Conservation (phyloP, 306 rosid species). For the Vigna mungo region DNA sequence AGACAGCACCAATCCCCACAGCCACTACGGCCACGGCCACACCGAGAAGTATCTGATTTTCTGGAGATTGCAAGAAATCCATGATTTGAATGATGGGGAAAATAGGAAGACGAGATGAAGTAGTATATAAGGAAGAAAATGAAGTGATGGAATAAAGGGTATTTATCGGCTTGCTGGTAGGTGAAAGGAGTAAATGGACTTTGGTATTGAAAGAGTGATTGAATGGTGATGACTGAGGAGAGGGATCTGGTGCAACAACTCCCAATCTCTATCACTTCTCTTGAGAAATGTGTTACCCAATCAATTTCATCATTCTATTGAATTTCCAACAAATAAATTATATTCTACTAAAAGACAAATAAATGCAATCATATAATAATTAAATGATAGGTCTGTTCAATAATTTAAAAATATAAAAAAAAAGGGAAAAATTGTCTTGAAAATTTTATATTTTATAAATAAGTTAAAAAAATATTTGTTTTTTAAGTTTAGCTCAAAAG, state of each 20-base stretch:
- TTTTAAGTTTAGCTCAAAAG: too few relatives aligned
- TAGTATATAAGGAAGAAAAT: background rate
- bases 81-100: slow-evolving; percentile 42
- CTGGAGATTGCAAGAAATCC: slow-evolving; percentile 65
- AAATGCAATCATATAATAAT: background rate
- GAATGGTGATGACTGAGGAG: background rate
- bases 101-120: background rate
- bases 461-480: too few relatives aligned
- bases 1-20: slow-evolving; percentile 62
- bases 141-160: background rate
- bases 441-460: too few relatives aligned
- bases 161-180: slow-evolving; percentile 30
- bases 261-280: background rate
- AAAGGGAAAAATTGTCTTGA: too few relatives aligned
- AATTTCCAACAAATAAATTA: background rate
- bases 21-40: slow-evolving; percentile 64
- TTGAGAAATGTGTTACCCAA: background rate
- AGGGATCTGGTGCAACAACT: slow-evolving; percentile 46
- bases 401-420: too few relatives aligned
- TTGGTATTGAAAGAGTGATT: background rate
- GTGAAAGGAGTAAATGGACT: slow-evolving; percentile 26
- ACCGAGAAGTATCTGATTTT: slow-evolving; percentile 65
- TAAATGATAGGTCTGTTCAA: background rate
- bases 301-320: background rate
- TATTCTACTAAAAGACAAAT: too few relatives aligned